These are phyloP conservation scores for Xylaria sp. DNA, from an alignment of 2,329 filamentous ascomycete genomes.

Conservation along the genomic window DNA sequence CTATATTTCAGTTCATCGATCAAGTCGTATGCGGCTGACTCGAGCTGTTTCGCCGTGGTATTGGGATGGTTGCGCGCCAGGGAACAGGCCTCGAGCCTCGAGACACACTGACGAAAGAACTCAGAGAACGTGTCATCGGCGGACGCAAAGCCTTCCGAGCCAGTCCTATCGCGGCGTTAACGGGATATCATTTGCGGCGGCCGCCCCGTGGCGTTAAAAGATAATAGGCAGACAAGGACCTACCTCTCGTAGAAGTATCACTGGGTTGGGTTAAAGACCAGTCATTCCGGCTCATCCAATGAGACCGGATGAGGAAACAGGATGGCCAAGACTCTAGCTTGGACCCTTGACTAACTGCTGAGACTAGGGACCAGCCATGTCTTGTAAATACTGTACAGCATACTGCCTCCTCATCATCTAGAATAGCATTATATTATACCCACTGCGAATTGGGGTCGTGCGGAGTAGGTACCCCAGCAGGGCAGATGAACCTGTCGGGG, in stretches of 20 bases:
- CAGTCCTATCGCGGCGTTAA: conserved; percentile 28
- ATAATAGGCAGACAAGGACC: neutral
- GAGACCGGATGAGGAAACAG: conserved; percentile 14
- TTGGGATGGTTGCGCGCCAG: conserved; percentile 45
- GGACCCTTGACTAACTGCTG: neutral
- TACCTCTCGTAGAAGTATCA: conserved; percentile 50
- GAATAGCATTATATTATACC: no score
- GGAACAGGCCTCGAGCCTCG: conserved; percentile 43
- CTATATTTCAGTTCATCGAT: conserved; percentile 47
- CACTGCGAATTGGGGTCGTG: no score
- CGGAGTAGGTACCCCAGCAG: no score
- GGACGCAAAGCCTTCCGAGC: conserved; percentile 44
- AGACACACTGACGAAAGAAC: conserved; percentile 47
- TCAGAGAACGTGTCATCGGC: conserved; percentile 47
- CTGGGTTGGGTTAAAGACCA: conserved; percentile 47
- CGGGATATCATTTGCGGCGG: neutral
- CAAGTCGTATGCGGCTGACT: conserved; percentile 52
- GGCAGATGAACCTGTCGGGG: no score
- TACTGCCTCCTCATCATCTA: no score
- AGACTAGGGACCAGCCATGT: no score
- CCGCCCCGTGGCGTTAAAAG: neutral
- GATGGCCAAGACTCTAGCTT: conserved; percentile 24
- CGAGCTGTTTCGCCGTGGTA: conserved; percentile 53
- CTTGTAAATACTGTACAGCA: no score
- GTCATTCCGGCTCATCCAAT: neutral